Evolutionary conservation across 1,284 basidiomycete species (phyloP).

Genomic region (Schizophyllum amplum): DNA sequence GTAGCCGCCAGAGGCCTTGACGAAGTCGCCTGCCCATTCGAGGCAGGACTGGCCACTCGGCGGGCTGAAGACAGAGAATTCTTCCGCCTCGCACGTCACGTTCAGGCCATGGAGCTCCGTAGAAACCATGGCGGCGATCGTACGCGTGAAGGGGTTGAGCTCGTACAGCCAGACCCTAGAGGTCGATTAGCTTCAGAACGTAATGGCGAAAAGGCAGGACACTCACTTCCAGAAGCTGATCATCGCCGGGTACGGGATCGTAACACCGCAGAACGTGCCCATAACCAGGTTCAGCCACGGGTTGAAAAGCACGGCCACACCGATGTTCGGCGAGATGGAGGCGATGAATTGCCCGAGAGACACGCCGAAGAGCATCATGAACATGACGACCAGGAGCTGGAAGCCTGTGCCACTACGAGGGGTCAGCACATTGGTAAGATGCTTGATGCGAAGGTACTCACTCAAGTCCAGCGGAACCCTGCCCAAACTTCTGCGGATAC

Average conservation of each 20-base stretch:
- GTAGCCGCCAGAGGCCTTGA: constrained; percentile 64
- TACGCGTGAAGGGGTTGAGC: constrained; percentile 63
- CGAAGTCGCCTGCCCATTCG: constrained; percentile 65
- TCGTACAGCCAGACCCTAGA: constrained; percentile 60
- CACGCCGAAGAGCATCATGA: constrained; percentile 75
- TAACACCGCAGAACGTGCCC: constrained; percentile 74
- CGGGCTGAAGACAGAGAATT: constrained; percentile 64
- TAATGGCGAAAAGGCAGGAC: background rate
- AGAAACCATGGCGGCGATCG: constrained; percentile 68
- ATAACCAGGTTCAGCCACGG: constrained; percentile 69
- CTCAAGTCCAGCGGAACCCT: background rate
- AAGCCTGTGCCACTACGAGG: constrained; percentile 66
- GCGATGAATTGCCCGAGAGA: constrained; percentile 71
- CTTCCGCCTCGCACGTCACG: constrained; percentile 59
- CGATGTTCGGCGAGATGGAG: constrained; percentile 64
- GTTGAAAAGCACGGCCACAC: constrained; percentile 76
- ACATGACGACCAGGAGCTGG: constrained; percentile 62
- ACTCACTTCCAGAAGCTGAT: constrained; percentile 57
- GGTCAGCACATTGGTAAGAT: too few relatives aligned
- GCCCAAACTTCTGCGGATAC: constrained; percentile 65
- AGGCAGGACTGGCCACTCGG: constrained; percentile 71
- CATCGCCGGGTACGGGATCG: constrained; percentile 61
- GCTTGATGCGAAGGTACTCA: too few relatives aligned
- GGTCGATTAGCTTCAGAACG: background rate
- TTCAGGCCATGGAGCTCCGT: constrained; percentile 73